These are phyloP conservation scores for Cyberlindnera maclurae DNA, from an alignment of 805 yeast species.

Conservation along the genomic window DNA sequence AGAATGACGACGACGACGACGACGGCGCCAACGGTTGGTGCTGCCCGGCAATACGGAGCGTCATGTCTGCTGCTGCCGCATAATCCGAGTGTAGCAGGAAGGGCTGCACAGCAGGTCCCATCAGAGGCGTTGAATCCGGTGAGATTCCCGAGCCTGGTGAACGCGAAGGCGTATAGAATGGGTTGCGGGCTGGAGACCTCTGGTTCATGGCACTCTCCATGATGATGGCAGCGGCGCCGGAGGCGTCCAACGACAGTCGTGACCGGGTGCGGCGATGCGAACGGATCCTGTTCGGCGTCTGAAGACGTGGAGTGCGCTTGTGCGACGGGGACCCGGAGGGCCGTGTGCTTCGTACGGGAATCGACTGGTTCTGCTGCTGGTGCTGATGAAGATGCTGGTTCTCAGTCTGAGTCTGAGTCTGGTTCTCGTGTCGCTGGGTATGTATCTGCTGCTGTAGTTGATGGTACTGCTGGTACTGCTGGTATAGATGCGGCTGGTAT, in stretches of 20 bases:
- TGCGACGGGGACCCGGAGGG: not conserved
- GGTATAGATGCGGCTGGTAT: not conserved
- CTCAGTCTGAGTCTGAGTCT: too few relatives aligned
- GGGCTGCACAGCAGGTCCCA: conserved; percentile 12
- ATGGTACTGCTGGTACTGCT: not conserved
- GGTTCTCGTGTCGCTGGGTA: too few relatives aligned
- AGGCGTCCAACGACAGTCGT: conserved; percentile 31
- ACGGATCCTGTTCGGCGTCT: conserved; percentile 11
- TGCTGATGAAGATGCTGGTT: too few relatives aligned
- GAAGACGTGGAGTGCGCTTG: conserved; percentile 4
- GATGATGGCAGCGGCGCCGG: conserved; percentile 22
- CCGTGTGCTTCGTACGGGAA: too few relatives aligned
- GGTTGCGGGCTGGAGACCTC: conserved; percentile 37
- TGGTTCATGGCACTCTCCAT: conserved; percentile 13
- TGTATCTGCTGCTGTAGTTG: conserved; percentile 3
- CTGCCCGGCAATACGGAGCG: conserved; percentile 1
- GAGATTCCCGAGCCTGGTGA: conserved; percentile 25
- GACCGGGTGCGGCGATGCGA: conserved; percentile 36
- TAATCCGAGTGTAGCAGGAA: conserved; percentile 2
- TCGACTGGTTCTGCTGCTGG: too few relatives aligned
- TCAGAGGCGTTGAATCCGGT: conserved; percentile 16
- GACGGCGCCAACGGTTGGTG: not conserved
- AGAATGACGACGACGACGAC: not conserved
- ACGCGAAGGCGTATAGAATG: conserved; percentile 37
- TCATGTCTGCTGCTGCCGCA: conserved; percentile 3